A percentile compares a stretch with the other conserved stretches of the same genome.
Conservation (phyloP, 169 alveolate genomes). For the Cryptosporidium muris region DNA sequence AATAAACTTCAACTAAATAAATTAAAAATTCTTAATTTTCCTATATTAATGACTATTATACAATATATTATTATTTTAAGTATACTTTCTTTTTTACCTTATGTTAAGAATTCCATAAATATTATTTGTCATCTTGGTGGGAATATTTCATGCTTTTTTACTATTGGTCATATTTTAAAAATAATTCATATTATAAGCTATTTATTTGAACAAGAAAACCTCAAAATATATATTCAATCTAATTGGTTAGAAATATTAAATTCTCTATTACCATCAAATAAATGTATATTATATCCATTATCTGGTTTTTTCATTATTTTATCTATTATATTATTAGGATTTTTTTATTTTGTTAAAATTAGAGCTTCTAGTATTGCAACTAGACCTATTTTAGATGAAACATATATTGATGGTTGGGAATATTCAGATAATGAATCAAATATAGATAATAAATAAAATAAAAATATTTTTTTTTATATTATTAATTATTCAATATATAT, state of each 20-base stretch:
- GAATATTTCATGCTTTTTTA: constrained; percentile 13
- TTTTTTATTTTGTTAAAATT: constrained; percentile 39
- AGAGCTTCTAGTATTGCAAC: constrained; percentile 45
- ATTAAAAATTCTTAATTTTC: constrained; percentile 20
- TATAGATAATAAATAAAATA: not conserved
- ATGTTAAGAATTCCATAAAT: constrained; percentile 1
- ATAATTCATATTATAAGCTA: constrained; percentile 1
- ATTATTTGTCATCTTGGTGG: constrained; percentile 15
- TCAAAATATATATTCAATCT: not conserved
- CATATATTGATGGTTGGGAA: constrained; percentile 42
- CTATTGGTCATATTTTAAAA: constrained; percentile 1
- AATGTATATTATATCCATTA: constrained; percentile 11
- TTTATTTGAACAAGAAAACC: not conserved
- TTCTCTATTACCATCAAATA: constrained; percentile 5
- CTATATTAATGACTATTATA: constrained; percentile 32
- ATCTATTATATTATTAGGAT: constrained; percentile 10
- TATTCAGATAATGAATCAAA: not conserved
- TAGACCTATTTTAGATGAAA: constrained; percentile 47
- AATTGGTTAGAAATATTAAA: not conserved
- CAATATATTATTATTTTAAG: constrained; percentile 20
- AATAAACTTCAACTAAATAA: constrained; percentile 8
- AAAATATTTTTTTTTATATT: not conserved
- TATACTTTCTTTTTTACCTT: constrained; percentile 21
- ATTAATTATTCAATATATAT: not conserved
- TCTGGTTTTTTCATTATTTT: constrained; percentile 1